Conservation (phyloP, 1,284 basidiomycete genomes). For the Rhodotorula sp. region DNA sequence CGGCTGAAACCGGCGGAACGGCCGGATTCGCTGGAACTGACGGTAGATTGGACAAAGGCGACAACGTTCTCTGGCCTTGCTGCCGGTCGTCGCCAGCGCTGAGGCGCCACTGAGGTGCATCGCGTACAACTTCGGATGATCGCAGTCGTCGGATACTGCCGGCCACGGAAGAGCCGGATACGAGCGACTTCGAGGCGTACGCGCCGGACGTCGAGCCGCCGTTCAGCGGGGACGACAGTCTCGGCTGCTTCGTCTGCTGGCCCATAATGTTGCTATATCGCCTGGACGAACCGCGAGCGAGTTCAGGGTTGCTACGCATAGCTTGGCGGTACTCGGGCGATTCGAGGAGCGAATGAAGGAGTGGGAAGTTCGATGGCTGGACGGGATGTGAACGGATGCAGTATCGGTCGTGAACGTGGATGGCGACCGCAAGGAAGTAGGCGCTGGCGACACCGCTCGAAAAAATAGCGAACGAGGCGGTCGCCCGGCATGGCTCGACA, state of each 20-base stretch:
- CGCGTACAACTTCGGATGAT: too few species aligned
- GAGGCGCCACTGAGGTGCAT: too few species aligned
- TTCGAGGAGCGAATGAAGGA: constrained; percentile 10
- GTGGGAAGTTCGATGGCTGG: neutral
- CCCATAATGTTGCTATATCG: neutral
- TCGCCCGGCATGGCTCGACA: neutral
- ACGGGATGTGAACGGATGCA: neutral
- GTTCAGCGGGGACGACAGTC: neutral
- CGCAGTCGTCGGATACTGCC: neutral
- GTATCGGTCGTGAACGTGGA: neutral
- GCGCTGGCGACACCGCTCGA: too few species aligned
- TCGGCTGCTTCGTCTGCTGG: neutral
- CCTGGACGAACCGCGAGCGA: neutral
- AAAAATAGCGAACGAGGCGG: neutral
- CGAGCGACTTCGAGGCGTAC: too few species aligned
- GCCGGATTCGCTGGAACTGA: too few species aligned
- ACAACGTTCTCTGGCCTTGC: too few species aligned
- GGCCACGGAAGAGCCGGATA: neutral
- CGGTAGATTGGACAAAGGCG: too few species aligned
- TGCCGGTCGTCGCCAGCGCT: too few species aligned
- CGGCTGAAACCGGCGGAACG: too few species aligned
- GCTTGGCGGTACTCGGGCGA: constrained; percentile 3
- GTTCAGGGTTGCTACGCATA: neutral
- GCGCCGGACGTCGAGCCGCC: too few species aligned
- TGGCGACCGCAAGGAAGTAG: neutral